Conservation (phyloP, 176 grass and related monocot species). For the Thalia dealbata region DNA sequence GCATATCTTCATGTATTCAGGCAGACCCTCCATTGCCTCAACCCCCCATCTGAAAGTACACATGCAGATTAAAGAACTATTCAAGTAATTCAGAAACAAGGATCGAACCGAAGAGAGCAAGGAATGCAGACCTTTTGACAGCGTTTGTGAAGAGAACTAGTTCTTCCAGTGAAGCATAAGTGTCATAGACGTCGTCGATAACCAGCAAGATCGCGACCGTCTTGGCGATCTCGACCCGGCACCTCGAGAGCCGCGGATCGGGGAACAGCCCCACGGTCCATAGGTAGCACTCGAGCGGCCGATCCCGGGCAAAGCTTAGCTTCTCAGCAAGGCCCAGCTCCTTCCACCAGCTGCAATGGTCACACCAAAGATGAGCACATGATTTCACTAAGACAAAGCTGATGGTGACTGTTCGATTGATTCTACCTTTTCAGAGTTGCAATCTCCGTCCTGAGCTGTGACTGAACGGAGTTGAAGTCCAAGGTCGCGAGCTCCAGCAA, state of each 20-base stretch:
- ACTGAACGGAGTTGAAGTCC: slow-evolving; percentile 1
- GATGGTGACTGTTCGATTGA: not conserved
- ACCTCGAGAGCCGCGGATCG: not conserved
- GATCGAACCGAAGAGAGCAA: too few relatives aligned
- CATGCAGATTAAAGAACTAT: too few relatives aligned
- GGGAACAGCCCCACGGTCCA: slow-evolving; percentile 9
- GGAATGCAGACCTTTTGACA: not conserved
- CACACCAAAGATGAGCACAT: too few relatives aligned
- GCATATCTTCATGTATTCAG: slow-evolving; percentile 10
- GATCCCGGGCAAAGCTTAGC: not conserved
- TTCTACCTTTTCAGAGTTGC: not conserved
- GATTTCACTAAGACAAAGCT: not conserved
- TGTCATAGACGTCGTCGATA: slow-evolving; percentile 4
- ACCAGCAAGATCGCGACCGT: not conserved
- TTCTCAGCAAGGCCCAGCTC: not conserved
- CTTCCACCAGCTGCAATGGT: not conserved
- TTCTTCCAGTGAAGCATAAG: not conserved
- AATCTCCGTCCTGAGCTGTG: slow-evolving; percentile 2
- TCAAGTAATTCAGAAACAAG: too few relatives aligned
- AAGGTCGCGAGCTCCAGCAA: slow-evolving; percentile 3
- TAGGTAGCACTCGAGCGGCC: not conserved
- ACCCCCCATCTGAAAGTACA: not conserved
- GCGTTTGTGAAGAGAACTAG: not conserved
- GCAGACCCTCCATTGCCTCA: not conserved
- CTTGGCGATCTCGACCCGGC: not conserved